A percentile compares a stretch with the other conserved stretches of the same genome.
Evolutionary conservation across 2,329 filamentous ascomycete genomes (phyloP).

Genomic region (Colletotrichum siamense): DNA sequence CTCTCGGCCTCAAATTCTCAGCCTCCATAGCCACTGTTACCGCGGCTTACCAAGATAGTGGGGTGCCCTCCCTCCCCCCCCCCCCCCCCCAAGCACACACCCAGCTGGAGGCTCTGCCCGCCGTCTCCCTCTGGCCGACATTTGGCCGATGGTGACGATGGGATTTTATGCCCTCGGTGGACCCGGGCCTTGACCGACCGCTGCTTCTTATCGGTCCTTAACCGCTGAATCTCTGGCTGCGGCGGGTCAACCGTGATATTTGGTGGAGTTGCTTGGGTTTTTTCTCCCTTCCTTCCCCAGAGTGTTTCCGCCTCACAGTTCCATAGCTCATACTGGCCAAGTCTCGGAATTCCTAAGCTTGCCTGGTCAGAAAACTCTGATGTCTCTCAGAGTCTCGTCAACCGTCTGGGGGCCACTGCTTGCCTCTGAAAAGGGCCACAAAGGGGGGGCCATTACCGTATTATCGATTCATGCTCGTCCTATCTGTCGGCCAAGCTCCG

Average conservation of each 20-base stretch:
- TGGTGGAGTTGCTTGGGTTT: slow-evolving; percentile 16
- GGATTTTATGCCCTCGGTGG: slow-evolving; percentile 21
- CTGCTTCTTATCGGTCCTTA: slow-evolving; percentile 22
- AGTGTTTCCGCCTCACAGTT: neutral
- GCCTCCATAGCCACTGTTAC: neutral
- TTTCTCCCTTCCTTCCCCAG: neutral
- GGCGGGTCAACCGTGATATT: slow-evolving; percentile 2
- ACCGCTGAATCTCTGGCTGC: slow-evolving; percentile 17
- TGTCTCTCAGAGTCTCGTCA: neutral
- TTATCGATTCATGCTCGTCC: slow-evolving; percentile 20
- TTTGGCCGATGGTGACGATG: slow-evolving; percentile 20
- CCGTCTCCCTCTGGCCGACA: slow-evolving; percentile 19
- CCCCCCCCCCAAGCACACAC: neutral
- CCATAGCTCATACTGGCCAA: neutral
- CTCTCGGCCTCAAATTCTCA: neutral
- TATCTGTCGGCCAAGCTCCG: slow-evolving; percentile 22
- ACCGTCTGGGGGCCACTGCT: neutral
- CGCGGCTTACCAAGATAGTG: neutral
- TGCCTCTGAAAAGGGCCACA: neutral
- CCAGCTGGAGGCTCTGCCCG: neutral
- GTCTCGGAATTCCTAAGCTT: slow-evolving; percentile 1
- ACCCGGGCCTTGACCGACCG: slow-evolving; percentile 15
- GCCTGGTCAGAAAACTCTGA: neutral
- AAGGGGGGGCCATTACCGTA: neutral
- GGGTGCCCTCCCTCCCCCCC: neutral